Percentiles rank a stretch among this genome's conserved stretches.
Conservation (phyloP, 768 basidiomycete genomes). For the Lactarius psammicola region DNA sequence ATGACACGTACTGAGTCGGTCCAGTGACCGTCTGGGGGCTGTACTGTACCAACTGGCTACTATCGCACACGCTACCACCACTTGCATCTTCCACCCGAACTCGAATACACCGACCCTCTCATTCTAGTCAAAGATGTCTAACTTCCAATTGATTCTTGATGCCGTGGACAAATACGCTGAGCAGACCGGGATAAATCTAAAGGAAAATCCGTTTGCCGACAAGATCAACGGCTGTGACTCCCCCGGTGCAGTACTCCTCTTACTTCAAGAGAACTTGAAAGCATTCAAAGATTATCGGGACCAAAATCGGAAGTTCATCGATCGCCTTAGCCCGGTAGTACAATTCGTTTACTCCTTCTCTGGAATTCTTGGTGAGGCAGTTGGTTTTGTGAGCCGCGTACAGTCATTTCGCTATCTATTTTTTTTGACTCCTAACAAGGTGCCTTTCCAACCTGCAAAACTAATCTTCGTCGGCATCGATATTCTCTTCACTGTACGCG, state of each 20-base stretch:
- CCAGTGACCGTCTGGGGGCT: no score
- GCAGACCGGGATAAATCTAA: background rate
- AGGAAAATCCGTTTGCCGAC: background rate
- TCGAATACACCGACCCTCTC: no score
- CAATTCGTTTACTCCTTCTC: background rate
- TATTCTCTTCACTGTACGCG: background rate
- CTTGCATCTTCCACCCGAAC: no score
- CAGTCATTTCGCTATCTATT: background rate
- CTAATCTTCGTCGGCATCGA: background rate
- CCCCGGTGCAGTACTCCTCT: background rate
- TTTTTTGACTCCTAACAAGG: background rate
- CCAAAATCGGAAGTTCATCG: background rate
- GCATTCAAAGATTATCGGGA: background rate
- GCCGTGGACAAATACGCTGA: background rate
- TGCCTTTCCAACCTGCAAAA: background rate
- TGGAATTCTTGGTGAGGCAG: background rate
- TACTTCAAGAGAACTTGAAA: background rate
- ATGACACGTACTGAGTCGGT: no score
- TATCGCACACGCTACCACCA: no score
- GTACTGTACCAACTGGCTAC: no score
- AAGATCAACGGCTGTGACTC: background rate
- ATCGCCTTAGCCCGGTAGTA: background rate
- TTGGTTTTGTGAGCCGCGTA: background rate
- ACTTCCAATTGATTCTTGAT: background rate
- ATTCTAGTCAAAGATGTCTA: background rate